A percentile compares a stretch with the other conserved stretches of the same genome.
Evolutionary conservation across 23 red algal species (phyloP).

Genomic region (Pyropia haitanensis): DNA sequence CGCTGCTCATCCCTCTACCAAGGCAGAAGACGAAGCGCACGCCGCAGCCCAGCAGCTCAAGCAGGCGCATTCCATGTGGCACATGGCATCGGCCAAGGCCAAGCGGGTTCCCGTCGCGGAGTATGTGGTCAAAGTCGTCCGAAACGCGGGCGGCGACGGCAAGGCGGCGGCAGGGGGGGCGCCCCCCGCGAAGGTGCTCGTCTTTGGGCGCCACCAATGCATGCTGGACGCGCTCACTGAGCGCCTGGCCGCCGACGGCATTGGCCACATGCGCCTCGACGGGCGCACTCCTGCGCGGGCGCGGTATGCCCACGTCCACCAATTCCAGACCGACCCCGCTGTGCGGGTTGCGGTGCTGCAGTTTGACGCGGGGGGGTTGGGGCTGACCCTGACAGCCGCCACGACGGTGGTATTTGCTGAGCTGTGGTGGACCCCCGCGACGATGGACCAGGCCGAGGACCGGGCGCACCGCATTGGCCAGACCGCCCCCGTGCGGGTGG

Average conservation of each 20-base stretch:
- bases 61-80: conserved; percentile 6
- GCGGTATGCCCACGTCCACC: conserved; percentile 7
- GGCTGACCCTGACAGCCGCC: conserved; percentile 35
- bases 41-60: not conserved
- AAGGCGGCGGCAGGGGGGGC: too few relatives aligned
- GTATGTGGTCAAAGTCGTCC: conserved; percentile 1
- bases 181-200: conserved; percentile 33
- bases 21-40: conserved; percentile 6
- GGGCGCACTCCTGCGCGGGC: conserved; percentile 8
- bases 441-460: conserved; percentile 52
- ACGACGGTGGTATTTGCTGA: conserved; percentile 40
- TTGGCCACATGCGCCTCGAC: conserved; percentile 12
- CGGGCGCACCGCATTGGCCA: conserved; percentile 48
- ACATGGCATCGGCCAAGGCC: conserved; percentile 3
- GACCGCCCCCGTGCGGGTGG: conserved; percentile 5
- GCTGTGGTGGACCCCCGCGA: conserved; percentile 33
- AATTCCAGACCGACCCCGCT: conserved; percentile 20
- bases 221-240: conserved; percentile 3
- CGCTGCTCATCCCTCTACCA: too few relatives aligned
- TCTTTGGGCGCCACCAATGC: conserved; percentile 17
- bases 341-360: conserved; percentile 25
- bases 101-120: conserved; percentile 12
- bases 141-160: not conserved
- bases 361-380: conserved; percentile 17
- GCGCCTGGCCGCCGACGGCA: not conserved